Base-by-base conservation (phyloP, 768 basidiomycete species). In the Collybiopsis confluens region DNA sequence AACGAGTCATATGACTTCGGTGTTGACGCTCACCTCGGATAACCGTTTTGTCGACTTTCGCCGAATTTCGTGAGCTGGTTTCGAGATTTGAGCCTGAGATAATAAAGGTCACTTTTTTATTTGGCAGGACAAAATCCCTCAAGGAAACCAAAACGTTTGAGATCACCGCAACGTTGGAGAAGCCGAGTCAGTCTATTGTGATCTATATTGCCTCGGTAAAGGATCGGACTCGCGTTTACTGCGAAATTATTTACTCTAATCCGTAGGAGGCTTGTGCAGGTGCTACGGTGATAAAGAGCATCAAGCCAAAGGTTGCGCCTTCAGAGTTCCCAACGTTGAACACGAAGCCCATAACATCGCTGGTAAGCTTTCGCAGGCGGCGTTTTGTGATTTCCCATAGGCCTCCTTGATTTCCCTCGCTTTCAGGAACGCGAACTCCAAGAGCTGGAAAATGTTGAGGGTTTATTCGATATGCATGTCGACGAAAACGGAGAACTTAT, bases 11-110 rank as follows among this genome's bases (percentile, higher is more conserved):
- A 85, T 82, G 76, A 90, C 91, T 0, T 73, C 79, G 26, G 73
- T 93, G n/a, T 67, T 92, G 40, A 85, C 86, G 3, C 44, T 89
- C 36, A 90, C 86, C 0, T 91, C 90, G 1, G 91, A 92, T 64
- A 68, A 82, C 60, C 76, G 79, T 21, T 82, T 86, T 48, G 67
- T 96, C 54, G 90, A 92, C 63, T 93, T 88, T 64, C 83, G 92
- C 27, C 80, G 88, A 20, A 88, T 89, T 41, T 73, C 79, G 92
- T 92, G 60, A 58, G 73, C 40, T 28, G n/a, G 30, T 52, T 24
- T 41, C 8, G 47, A 2, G 15, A 16, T 43, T 45, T 10, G 15
- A n/a, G n/a, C n/a, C n/a, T n/a, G n/a, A n/a, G n/a, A n/a, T 54
- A 27, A 26, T 13, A 41, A 8, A 5, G 16, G 51, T 13, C 27